phyloP scores from a whole-genome alignment of 345 rosid species.

The Populus davidiana region DNA sequence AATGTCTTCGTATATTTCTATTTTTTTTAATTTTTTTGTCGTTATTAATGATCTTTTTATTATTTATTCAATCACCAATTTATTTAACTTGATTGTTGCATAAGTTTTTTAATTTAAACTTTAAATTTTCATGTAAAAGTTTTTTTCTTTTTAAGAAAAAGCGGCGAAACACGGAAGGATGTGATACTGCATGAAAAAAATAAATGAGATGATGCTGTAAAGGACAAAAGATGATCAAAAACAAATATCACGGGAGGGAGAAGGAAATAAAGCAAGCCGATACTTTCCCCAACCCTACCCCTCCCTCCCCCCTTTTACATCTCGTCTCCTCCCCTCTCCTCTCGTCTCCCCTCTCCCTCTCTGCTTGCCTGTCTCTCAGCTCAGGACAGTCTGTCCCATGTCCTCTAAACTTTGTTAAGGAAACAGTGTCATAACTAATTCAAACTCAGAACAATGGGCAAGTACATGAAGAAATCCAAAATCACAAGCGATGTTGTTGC shows the following conservation, averaged over 20 bases:
- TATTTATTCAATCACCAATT: too few relatives aligned
- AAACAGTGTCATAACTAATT: too few relatives aligned
- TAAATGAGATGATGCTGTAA: not conserved
- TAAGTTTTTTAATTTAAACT: too few relatives aligned
- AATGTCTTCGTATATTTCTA: too few relatives aligned
- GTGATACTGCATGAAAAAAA: not conserved
- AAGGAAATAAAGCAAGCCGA: not conserved
- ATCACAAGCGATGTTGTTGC: constrained; percentile 38
- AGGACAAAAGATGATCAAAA: not conserved
- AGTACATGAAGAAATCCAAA: constrained; percentile 63
- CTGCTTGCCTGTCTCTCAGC: too few relatives aligned
- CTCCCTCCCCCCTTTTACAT: not conserved
- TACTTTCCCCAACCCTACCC: constrained; percentile 29
- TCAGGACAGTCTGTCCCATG: too few relatives aligned
- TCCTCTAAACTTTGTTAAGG: not conserved
- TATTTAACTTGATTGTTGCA: too few relatives aligned
- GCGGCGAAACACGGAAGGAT: too few relatives aligned
- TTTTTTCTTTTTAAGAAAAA: too few relatives aligned
- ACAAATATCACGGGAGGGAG: not conserved
- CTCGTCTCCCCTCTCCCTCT: not conserved
- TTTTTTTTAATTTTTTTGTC: too few relatives aligned
- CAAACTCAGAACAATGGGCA: constrained; percentile 41
- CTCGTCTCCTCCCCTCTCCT: not conserved
- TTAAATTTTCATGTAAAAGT: too few relatives aligned
- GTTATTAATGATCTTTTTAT: too few relatives aligned